A percentile compares a stretch with the other conserved stretches of the same genome.
Evolutionary conservation across 1,139 yeast species (phyloP).

Genomic region (Geotrichum australiense): DNA sequence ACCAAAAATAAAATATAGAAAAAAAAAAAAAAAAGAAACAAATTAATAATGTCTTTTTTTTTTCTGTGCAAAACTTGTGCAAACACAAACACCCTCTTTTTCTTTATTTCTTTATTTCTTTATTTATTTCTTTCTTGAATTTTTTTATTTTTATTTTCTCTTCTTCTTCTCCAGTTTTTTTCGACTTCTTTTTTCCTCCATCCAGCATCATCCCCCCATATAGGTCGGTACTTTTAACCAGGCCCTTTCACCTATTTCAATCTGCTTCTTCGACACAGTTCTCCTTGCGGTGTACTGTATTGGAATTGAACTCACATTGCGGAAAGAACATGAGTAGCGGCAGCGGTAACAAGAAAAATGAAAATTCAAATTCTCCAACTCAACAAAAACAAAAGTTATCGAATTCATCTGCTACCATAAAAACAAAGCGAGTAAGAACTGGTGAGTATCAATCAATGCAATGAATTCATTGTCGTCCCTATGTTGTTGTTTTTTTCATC

Average conservation of each 20-base stretch:
- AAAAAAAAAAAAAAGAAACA: too few species aligned
- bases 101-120: background rate
- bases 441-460: slow-evolving; percentile 3
- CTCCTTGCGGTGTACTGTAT: too few species aligned
- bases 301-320: too few species aligned
- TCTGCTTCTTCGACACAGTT: too few species aligned
- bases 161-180: background rate
- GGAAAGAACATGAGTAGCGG: background rate
- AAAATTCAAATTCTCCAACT: background rate
- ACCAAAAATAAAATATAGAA: too few species aligned
- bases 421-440: slow-evolving; percentile 18
- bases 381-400: background rate
- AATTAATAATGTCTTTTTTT: too few species aligned
- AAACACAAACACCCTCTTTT: background rate
- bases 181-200: background rate
- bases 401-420: background rate
- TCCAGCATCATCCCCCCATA: background rate
- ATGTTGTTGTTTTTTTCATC: background rate
- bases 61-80: too few species aligned
- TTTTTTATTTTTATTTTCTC: background rate
- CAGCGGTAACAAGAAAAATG: slow-evolving; percentile 2
- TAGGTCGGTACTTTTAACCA: background rate
- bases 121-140: background rate
- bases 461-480: background rate
- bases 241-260: too few species aligned